Conservation (phyloP, 805 yeast genomes). For the Jamesozyma gamospora region DNA sequence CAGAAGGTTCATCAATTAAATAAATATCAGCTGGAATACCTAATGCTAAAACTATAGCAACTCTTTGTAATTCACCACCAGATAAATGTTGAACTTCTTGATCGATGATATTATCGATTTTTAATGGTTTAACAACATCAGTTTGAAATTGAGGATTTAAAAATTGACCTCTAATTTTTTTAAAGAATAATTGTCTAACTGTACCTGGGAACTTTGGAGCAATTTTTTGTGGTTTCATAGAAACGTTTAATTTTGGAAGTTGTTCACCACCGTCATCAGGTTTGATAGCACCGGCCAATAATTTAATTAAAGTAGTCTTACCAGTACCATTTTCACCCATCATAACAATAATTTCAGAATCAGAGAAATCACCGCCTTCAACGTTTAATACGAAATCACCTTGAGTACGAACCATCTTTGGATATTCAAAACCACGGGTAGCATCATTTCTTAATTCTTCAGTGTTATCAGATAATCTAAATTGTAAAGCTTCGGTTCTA, state of each 20-base stretch:
- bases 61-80: conserved; percentile 99
- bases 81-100: conserved; percentile 96
- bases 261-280: conserved; percentile 72
- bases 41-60: conserved; percentile 88
- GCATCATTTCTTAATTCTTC: conserved; percentile 71
- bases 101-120: conserved; percentile 87
- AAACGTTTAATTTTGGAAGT: conserved; percentile 81
- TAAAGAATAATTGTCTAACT: conserved; percentile 92
- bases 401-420: conserved; percentile 79
- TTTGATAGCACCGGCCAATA: conserved; percentile 84
- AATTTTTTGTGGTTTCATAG: conserved; percentile 98
- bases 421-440: conserved; percentile 67
- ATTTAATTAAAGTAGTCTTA: conserved; percentile 93
- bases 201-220: conserved; percentile 99
- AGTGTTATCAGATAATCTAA: conserved; percentile 82
- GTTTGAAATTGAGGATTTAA: conserved; percentile 96
- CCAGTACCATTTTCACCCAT: conserved; percentile 99
- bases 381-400: conserved; percentile 88
- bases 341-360: conserved; percentile 95
- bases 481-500: conserved; percentile 91
- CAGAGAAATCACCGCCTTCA: conserved; percentile 83
- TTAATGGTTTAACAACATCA: conserved; percentile 92
- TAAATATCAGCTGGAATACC: conserved; percentile 95
- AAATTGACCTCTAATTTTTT: conserved; percentile 90
- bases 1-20: conserved; percentile 97